Evolutionary conservation across 768 basidiomycete species (phyloP).

Genomic region (Lepiota brunneoincarnata): DNA sequence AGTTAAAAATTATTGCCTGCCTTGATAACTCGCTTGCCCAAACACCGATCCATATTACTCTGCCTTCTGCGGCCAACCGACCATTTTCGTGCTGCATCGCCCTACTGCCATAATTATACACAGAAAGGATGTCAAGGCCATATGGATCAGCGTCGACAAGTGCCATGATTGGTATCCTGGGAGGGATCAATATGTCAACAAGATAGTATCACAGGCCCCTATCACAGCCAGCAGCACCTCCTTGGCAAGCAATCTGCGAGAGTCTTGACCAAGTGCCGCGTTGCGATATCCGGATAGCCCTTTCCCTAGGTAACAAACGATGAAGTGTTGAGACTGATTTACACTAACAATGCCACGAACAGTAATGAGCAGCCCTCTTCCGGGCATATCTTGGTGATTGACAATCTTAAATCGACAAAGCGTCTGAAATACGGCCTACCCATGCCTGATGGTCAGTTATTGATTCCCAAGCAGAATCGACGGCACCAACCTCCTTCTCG

Average conservation of each 20-base stretch:
- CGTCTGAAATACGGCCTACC: conserved; percentile 91
- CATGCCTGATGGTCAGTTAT: not conserved
- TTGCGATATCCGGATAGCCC: conserved; percentile 94
- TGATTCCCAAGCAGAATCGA: not conserved
- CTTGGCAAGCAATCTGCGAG: conserved; percentile 64
- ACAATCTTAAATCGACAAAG: conserved; percentile 61
- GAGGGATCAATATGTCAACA: not conserved
- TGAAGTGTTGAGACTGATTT: too few species aligned
- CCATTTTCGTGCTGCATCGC: conserved; percentile 68
- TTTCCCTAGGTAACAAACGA: conserved; percentile 63
- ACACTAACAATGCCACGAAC: conserved; percentile 34
- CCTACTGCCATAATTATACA: conserved; percentile 80
- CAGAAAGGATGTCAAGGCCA: conserved; percentile 88
- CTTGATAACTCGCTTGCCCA: conserved; percentile 60
- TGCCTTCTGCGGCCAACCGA: conserved; percentile 56
- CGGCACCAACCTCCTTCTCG: conserved; percentile 80
- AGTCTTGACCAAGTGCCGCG: conserved; percentile 76
- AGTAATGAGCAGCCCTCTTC: conserved; percentile 75
- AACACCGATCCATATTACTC: conserved; percentile 82
- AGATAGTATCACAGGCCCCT: too few species aligned
- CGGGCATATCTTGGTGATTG: conserved; percentile 45
- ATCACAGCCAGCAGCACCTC: conserved; percentile 38
- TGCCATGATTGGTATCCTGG: conserved; percentile 72
- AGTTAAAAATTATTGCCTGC: conserved; percentile 36
- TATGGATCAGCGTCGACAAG: conserved; percentile 92